Base-by-base conservation (phyloP, 179 eudicot genomes). In the Patellifolia procumbens region DNA sequence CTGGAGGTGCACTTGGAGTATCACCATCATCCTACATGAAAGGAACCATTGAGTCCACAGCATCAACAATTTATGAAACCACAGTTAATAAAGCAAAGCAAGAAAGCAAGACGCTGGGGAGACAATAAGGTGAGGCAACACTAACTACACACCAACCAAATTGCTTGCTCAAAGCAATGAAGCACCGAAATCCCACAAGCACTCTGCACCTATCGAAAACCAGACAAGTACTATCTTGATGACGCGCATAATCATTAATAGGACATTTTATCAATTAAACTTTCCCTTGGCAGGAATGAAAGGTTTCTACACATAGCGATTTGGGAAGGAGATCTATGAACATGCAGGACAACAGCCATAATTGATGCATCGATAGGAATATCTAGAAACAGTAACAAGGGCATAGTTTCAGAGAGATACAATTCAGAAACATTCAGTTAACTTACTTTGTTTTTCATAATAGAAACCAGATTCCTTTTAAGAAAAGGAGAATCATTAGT, bases 1-100 rank as follows among this genome's bases (percentile, higher is more conserved):
- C 85, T 43, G 93, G 98, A 73, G 97, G 98, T 74, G 98, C 98
- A 89, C 97, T 93, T 0, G 97, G 91, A 79, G 85, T 79, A 73
- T 88, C 97, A 55, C 85, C 88, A 63, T 70, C 86, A 69, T 81
- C 85, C 85, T 76, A 78, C 71, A 76, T 51, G 16, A 60, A 73
- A 46, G 26, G 26, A 26, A 32, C 51, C 62, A 16, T 20, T 48
- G 32, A 58, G 58, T 43, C 15, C 55, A 51, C 26, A 55, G 10
- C 49, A 37, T 15, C 13, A 15, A 6, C 35, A 56, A 55, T 15
- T 5, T 20, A 19, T 9, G 55, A 10, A 11, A 37, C 34, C 24
- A 11, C 2, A 32, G 60, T 45, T 32, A 29, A n/a, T 12, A 63
- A 17, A 49, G 7, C 0, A 16, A 16, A 29, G 56, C 24, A 26